phyloP scores from a whole-genome alignment of 2,329 filamentous ascomycete genomes.

The Fusarium napiforme region DNA sequence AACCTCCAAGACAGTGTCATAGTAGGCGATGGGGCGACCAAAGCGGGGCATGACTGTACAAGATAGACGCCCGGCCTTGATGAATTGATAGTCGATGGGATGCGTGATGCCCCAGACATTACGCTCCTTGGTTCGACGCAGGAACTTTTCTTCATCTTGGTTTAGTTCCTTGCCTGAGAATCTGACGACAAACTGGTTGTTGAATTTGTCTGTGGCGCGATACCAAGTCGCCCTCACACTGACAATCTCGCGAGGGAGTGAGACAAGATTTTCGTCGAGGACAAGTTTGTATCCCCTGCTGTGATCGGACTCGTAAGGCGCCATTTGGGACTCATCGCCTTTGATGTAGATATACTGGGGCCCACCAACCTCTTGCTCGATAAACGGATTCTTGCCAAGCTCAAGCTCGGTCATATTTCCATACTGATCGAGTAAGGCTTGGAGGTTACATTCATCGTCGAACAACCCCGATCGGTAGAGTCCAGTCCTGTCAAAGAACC shows the following conservation, averaged over 20 bases:
- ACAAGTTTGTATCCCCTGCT: constrained; percentile 1
- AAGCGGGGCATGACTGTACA: constrained; percentile 23
- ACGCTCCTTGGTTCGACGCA: constrained; percentile 21
- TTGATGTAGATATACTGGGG: not conserved
- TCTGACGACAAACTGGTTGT: constrained; percentile 25
- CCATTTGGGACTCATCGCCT: not conserved
- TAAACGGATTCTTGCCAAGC: constrained; percentile 14
- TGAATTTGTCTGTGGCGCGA: not conserved
- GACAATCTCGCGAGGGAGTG: constrained; percentile 17
- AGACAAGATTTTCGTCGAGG: not conserved
- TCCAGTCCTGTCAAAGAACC: constrained; percentile 40
- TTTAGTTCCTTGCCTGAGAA: constrained; percentile 19
- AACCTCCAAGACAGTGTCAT: constrained; percentile 46
- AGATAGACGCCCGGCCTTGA: not conserved
- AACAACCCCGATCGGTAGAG: constrained; percentile 21
- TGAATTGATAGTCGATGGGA: constrained; percentile 15
- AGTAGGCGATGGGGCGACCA: constrained; percentile 37
- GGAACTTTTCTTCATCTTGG: not conserved
- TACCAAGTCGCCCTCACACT: constrained; percentile 35
- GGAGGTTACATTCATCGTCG: not conserved
- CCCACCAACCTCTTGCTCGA: not conserved
- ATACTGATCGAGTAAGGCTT: constrained; percentile 4
- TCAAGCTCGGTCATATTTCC: constrained; percentile 12
- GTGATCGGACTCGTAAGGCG: not conserved
- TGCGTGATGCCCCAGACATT: constrained; percentile 28